phyloP scores from a whole-genome alignment of 148 eudicot species.

The Rhododendron vialii region DNA sequence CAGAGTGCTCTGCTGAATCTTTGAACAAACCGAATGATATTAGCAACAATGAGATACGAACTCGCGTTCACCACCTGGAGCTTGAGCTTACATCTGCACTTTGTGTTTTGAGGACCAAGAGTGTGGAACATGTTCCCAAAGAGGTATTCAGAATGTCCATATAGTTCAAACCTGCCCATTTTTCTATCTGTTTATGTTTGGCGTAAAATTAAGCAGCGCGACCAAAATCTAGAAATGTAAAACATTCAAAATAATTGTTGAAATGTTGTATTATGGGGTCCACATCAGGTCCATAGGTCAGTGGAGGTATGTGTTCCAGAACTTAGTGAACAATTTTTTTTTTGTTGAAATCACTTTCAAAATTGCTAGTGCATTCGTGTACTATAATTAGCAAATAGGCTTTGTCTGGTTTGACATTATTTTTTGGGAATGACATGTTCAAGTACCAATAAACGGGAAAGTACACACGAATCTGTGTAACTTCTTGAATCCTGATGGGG shows the following conservation, averaged over 20 bases:
- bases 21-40: slow-evolving; percentile 14
- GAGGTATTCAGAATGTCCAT: slow-evolving; percentile 19
- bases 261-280: neutral
- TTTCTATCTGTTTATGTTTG: neutral
- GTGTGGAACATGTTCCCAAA: slow-evolving; percentile 15
- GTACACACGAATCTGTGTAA: neutral
- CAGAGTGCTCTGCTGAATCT: slow-evolving; percentile 25
- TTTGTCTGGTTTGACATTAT: neutral
- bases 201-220: neutral
- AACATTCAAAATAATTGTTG: neutral
- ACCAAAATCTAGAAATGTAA: neutral
- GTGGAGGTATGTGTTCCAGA: neutral
- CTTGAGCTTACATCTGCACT: slow-evolving; percentile 69
- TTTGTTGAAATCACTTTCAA: neutral
- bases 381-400: neutral
- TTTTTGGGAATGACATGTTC: neutral
- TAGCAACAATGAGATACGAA: slow-evolving; percentile 32
- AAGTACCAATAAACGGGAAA: neutral
- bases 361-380: neutral
- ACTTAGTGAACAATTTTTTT: neutral
- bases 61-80: slow-evolving; percentile 67
- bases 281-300: neutral
- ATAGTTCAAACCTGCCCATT: neutral
- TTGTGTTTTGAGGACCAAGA: slow-evolving; percentile 47
- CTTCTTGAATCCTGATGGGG: neutral